phyloP scores from a whole-genome alignment of 164 flowering plant species.

The Berberis vulgaris region DNA sequence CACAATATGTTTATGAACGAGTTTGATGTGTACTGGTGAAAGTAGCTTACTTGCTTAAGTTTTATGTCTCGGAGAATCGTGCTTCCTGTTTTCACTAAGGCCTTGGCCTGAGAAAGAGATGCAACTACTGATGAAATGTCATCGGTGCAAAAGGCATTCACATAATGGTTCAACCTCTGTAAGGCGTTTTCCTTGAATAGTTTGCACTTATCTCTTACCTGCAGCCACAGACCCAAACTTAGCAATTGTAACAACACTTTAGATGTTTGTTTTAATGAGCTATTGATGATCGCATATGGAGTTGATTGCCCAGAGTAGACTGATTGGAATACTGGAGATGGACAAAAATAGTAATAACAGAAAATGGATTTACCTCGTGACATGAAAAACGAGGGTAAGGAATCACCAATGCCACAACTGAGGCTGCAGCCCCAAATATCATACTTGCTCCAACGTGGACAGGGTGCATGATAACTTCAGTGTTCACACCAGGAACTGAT shows the following conservation, averaged over 20 bases:
- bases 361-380: conserved; percentile 33
- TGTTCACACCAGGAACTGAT: conserved; percentile 26
- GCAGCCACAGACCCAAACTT: conserved; percentile 2
- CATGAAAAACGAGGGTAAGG: conserved; percentile 63
- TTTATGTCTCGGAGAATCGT: conserved; percentile 45
- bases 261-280: too few relatives aligned
- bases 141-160: conserved; percentile 55
- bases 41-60: conserved; percentile 49
- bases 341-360: too few relatives aligned
- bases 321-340: too few relatives aligned
- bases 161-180: conserved; percentile 44
- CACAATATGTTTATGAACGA: neutral
- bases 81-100: conserved; percentile 23
- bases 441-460: conserved; percentile 61
- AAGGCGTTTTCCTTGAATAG: conserved; percentile 38
- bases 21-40: too few relatives aligned
- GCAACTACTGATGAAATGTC: conserved; percentile 29
- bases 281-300: too few relatives aligned
- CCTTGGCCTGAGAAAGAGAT: conserved; percentile 49
- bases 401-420: conserved; percentile 50
- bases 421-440: conserved; percentile 55
- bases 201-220: conserved; percentile 47
- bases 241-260: neutral
- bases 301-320: too few relatives aligned
- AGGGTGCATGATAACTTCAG: conserved; percentile 50